Evolutionary conservation across 2,329 filamentous ascomycete genomes (phyloP), one percentile per base, ranked within the genome.

Genomic region (Xenoacremonium recifei): DNA sequence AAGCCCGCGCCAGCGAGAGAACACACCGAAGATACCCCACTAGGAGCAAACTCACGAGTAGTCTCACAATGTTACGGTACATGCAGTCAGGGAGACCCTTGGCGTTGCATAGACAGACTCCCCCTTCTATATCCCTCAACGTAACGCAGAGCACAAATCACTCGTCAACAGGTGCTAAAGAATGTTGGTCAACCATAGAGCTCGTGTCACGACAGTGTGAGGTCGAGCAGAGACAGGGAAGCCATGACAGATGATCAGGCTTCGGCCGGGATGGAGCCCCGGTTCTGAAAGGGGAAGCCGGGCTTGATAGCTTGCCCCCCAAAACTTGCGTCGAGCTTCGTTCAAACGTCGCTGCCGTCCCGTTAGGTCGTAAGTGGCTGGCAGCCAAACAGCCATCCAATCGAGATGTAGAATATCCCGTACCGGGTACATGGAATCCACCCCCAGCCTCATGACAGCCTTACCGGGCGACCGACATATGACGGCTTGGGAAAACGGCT

Each of bases 141-240:
- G 50, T 53, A 35, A 48, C 45, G 44, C 52, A 44, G 34, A 44
- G 39, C 44, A 44, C 42, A 39, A 37, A 44, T 53, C 42, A 50
- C 37, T 55, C 45, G 37, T 48, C 38, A 57, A 45, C 17, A 51
- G n/a, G n/a, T n/a, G n/a, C n/a, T n/a, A n/a, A n/a, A n/a, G n/a
- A n/a, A n/a, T n/a, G n/a, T n/a, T n/a, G n/a, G n/a, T n/a, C n/a
- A n/a, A n/a, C n/a, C n/a, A n/a, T n/a, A n/a, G n/a, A n/a, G n/a
- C n/a, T n/a, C n/a, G n/a, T n/a, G n/a, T n/a, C n/a, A n/a, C n/a
- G n/a, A n/a, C n/a, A n/a, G n/a, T n/a, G n/a, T n/a, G n/a, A n/a
- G n/a, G n/a, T n/a, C n/a, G n/a, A n/a, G n/a, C n/a, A n/a, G n/a
- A n/a, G n/a, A n/a, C n/a, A n/a, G n/a, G n/a, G n/a, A n/a, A n/a